phyloP scores from a whole-genome alignment of 345 rosid genomes.

The Syzygium oleosum region DNA sequence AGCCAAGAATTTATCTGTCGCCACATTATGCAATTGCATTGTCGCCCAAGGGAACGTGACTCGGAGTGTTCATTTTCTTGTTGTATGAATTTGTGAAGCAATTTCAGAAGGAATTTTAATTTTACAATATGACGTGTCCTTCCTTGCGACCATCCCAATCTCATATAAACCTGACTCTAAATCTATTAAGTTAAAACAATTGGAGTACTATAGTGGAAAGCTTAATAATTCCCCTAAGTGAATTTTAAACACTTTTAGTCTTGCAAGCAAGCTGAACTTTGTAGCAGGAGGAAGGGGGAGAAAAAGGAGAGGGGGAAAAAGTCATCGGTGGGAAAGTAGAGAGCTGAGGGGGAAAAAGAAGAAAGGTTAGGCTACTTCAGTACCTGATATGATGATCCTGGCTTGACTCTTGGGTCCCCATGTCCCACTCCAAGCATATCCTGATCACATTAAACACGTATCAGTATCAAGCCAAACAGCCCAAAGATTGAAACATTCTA shows the following conservation, averaged over 20 bases:
- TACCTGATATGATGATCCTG: constrained; percentile 31
- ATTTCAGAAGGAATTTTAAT: not conserved
- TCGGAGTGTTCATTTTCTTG: not conserved
- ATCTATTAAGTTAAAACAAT: not conserved
- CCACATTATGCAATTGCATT: not conserved
- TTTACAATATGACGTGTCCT: not conserved
- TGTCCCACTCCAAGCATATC: constrained; percentile 42
- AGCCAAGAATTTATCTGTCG: not conserved
- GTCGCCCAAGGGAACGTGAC: rapidly evolving
- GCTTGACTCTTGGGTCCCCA: constrained; percentile 30
- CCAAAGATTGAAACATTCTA: not conserved
- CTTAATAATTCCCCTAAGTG: not conserved
- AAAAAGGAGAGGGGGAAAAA: not conserved
- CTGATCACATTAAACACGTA: constrained; percentile 7
- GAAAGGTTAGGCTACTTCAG: not conserved
- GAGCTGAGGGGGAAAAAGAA: not conserved
- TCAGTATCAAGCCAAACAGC: not conserved
- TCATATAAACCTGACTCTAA: not conserved
- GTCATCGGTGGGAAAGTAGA: not conserved
- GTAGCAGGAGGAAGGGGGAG: not conserved
- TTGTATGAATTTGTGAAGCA: rapidly evolving
- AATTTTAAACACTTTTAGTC: not conserved
- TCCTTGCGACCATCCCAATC: not conserved
- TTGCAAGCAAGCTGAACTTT: not conserved
- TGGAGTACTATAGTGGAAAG: not conserved